These are phyloP conservation scores for Luzula sylvatica DNA, from an alignment of 176 grass and related monocot genomes.

Conservation along the genomic window DNA sequence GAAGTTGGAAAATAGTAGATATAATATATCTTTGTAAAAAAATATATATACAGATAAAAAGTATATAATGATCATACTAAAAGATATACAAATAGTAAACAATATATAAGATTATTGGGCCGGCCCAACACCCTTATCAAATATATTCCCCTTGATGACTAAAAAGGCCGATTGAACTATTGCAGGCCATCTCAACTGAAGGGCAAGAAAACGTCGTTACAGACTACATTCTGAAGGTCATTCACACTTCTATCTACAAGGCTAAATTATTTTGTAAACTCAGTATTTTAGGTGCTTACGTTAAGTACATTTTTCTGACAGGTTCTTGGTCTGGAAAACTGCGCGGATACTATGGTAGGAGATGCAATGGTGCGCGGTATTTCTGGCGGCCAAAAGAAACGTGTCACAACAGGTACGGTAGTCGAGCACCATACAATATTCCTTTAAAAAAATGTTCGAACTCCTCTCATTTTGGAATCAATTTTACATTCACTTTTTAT, in stretches of 20 bases:
- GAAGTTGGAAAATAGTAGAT: too few relatives aligned
- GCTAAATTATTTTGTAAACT: not conserved
- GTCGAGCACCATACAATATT: conserved; percentile 13
- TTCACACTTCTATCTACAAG: not conserved
- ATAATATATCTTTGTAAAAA: too few relatives aligned
- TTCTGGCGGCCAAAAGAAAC: conserved; percentile 94
- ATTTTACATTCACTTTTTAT: not conserved
- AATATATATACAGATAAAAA: too few relatives aligned
- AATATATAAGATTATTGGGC: too few relatives aligned
- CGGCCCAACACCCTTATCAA: too few relatives aligned
- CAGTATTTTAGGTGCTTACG: not conserved
- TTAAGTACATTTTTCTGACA: conserved; percentile 15
- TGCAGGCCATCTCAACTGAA: conserved; percentile 91
- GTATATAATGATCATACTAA: too few relatives aligned
- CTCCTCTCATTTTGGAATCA: not conserved
- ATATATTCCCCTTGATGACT: not conserved
- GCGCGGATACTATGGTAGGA: conserved; percentile 94
- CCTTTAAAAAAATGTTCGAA: conserved; percentile 11
- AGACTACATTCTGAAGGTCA: conserved; percentile 93
- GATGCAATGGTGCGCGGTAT: conserved; percentile 89
- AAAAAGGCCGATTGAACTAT: not conserved
- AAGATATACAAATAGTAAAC: too few relatives aligned
- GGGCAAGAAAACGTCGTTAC: conserved; percentile 86
- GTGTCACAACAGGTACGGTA: conserved; percentile 71
- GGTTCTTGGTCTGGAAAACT: conserved; percentile 88